Evolutionary conservation across 2,329 filamentous ascomycete species (phyloP).

Genomic region (Pseudogymnoascus sp.): DNA sequence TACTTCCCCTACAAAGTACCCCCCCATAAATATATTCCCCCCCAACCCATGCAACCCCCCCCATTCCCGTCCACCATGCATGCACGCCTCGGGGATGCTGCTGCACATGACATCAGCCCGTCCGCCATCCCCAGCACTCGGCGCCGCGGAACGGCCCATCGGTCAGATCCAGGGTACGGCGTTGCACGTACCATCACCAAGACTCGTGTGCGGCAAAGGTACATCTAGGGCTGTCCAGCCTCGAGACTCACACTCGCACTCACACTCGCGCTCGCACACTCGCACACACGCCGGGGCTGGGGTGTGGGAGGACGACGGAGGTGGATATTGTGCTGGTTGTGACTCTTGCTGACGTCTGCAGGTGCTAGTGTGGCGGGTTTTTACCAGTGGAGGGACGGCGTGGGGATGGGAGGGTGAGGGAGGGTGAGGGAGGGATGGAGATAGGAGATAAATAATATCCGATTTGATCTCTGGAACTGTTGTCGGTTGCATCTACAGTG

Average conservation of each 20-base stretch:
- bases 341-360: not conserved
- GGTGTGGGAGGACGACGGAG: not conserved
- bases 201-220: no score
- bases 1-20: no score
- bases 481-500: not conserved
- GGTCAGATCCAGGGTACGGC: no score
- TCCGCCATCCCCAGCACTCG: not conserved
- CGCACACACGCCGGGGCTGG: no score
- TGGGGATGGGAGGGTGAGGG: no score
- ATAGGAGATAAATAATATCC: not conserved
- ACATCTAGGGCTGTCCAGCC: not conserved
- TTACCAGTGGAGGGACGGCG: no score
- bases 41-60: no score
- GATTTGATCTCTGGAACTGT: not conserved
- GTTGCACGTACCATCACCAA: no score
- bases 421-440: not conserved
- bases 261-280: no score
- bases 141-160: not conserved
- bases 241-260: no score
- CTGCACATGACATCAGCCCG: not conserved
- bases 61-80: not conserved
- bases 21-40: no score
- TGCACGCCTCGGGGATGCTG: not conserved
- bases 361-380: no score
- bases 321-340: not conserved